Percentiles rank a stretch among this genome's conserved stretches.
Conservation (phyloP, 1,139 yeast species). For the Tardiomyces blankii region DNA sequence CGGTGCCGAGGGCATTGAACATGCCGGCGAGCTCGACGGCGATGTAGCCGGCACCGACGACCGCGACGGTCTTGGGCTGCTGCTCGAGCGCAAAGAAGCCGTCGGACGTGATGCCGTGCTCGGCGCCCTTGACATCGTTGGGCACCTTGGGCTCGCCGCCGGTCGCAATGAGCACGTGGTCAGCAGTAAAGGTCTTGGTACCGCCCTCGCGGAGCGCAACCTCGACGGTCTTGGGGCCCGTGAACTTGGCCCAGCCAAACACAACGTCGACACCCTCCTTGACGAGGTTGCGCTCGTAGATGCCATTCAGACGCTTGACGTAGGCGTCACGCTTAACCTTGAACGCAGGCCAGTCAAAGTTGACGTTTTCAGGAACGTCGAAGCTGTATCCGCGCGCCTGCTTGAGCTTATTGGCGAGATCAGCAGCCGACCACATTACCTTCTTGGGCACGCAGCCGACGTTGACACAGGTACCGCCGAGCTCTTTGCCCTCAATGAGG, state of each 20-base stretch:
- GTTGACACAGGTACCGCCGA: conserved; percentile 98
- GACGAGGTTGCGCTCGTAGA: conserved; percentile 74
- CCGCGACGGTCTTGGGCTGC: conserved; percentile 87
- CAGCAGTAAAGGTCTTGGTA: conserved; percentile 58
- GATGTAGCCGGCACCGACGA: conserved; percentile 97
- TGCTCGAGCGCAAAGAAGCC: conserved; percentile 72
- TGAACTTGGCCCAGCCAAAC: conserved; percentile 79
- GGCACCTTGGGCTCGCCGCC: conserved; percentile 85
- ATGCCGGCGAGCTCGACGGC: conserved; percentile 95
- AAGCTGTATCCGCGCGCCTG: conserved; percentile 82
- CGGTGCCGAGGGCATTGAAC: conserved; percentile 78
- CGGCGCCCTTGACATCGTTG: conserved; percentile 57
- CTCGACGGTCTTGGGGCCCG: conserved; percentile 47
- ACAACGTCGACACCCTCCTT: conserved; percentile 84
- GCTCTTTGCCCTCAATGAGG: conserved; percentile 59
- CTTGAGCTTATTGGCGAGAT: conserved; percentile 61
- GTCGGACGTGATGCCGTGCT: conserved; percentile 78
- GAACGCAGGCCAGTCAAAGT: conserved; percentile 71
- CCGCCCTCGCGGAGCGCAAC: conserved; percentile 44
- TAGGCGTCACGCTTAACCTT: conserved; percentile 90
- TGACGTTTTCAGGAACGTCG: conserved; percentile 33
- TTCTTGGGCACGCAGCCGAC: conserved; percentile 99
- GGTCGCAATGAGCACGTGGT: conserved; percentile 77
- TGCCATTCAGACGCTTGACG: conserved; percentile 76
- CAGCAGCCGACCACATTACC: conserved; percentile 97